Evolutionary conservation across 345 rosid genomes (phyloP).

Genomic region (Iberis pinnata): DNA sequence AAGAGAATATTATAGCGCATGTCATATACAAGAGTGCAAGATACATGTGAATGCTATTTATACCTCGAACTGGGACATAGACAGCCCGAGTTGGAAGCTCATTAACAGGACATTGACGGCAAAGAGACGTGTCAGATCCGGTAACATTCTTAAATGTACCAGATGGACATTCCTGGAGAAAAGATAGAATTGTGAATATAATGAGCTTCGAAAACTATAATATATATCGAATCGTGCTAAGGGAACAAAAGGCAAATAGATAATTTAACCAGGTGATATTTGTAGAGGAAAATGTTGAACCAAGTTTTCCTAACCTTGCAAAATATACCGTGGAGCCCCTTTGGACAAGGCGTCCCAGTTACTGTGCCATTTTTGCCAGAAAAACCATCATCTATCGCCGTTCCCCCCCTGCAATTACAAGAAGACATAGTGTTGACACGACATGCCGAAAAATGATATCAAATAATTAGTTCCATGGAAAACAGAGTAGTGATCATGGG

Average conservation of each 20-base stretch:
- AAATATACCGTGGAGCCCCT: slow-evolving; percentile 83
- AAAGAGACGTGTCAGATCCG: slow-evolving; percentile 80
- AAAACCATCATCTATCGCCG: slow-evolving; percentile 42
- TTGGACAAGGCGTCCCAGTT: slow-evolving; percentile 92
- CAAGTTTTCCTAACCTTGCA: slow-evolving; percentile 48
- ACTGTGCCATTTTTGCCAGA: slow-evolving; percentile 79
- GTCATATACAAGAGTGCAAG: slow-evolving; percentile 13
- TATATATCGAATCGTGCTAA: background rate
- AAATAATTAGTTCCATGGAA: too few species aligned
- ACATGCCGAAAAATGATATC: background rate
- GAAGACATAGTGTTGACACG: background rate
- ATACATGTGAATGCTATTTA: background rate
- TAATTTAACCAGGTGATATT: background rate
- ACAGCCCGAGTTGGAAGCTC: slow-evolving; percentile 88
- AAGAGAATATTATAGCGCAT: background rate
- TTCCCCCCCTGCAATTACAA: slow-evolving; percentile 59
- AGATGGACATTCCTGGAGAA: slow-evolving; percentile 84
- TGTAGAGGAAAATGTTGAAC: slow-evolving; percentile 8
- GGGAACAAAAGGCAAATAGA: slow-evolving; percentile 13
- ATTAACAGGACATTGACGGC: slow-evolving; percentile 60
- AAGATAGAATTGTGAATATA: slow-evolving; percentile 10
- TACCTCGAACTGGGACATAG: slow-evolving; percentile 81
- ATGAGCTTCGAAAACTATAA: too few species aligned
- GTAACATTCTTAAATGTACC: slow-evolving; percentile 86
- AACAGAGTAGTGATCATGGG: background rate